Conservation (phyloP, 2,329 filamentous ascomycete species). For the Aspergillus costaricaensis region DNA sequence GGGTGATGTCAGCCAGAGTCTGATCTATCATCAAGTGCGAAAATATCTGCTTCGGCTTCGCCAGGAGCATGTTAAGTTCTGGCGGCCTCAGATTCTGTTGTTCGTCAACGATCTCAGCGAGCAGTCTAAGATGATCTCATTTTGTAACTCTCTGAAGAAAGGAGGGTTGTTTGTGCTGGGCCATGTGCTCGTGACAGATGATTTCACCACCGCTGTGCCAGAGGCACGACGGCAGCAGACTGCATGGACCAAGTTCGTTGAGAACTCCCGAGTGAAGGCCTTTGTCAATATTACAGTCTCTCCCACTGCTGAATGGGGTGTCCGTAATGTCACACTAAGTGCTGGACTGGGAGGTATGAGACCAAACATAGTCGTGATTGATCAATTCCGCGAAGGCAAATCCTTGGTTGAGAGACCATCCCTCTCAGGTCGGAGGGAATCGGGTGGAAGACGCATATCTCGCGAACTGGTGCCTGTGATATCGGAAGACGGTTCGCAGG, state of each 20-base stretch:
- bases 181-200: conserved; percentile 82
- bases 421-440: conserved; percentile 34
- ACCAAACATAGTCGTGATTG: conserved; percentile 81
- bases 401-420: conserved; percentile 61
- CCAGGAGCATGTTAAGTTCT: conserved; percentile 91
- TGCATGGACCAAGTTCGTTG: conserved; percentile 84
- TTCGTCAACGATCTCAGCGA: conserved; percentile 80
- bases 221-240: conserved; percentile 80
- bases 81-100: conserved; percentile 83
- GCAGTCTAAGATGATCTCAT: conserved; percentile 81
- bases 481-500: conserved; percentile 68
- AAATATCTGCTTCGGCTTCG: conserved; percentile 83
- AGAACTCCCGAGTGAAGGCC: conserved; percentile 82
- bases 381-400: conserved; percentile 67
- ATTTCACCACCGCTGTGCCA: conserved; percentile 75
- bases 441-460: conserved; percentile 24
- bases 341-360: conserved; percentile 85
- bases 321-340: conserved; percentile 77
- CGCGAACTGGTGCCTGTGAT: conserved; percentile 14
- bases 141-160: conserved; percentile 90
- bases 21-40: conserved; percentile 85
- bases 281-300: conserved; percentile 87
- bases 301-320: conserved; percentile 79
- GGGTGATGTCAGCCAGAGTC: conserved; percentile 85
- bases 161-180: conserved; percentile 81